phyloP scores from a whole-genome alignment of 2,329 filamentous ascomycete genomes.

The Verticillium alfalfae region DNA sequence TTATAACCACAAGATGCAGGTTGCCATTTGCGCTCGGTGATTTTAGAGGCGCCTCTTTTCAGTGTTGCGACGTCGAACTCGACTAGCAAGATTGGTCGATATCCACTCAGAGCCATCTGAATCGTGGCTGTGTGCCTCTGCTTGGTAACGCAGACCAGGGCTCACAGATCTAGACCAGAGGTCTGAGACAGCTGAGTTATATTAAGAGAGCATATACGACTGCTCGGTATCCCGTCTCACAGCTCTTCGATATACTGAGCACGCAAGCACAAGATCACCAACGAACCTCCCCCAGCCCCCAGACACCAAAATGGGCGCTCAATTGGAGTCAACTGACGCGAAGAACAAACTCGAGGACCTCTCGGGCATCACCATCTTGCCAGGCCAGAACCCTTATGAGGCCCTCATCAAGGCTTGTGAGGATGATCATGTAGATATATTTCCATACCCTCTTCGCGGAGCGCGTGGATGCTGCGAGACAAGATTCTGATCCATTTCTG shows the following conservation, averaged over 20 bases:
- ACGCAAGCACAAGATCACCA: background rate
- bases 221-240: background rate
- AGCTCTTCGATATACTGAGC: background rate
- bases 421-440: slow-evolving; percentile 55
- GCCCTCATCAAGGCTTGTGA: slow-evolving; percentile 64
- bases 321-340: slow-evolving; percentile 32
- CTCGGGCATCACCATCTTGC: slow-evolving; percentile 41
- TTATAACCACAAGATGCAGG: background rate
- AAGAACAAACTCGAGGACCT: slow-evolving; percentile 49
- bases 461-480: background rate
- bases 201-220: background rate
- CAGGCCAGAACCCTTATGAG: slow-evolving; percentile 69
- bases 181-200: background rate
- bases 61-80: background rate
- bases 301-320: slow-evolving; percentile 22
- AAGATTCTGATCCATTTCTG: background rate
- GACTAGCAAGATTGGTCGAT: background rate
- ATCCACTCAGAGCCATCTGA: background rate
- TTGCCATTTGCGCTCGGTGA: background rate
- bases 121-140: background rate
- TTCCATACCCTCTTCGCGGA: background rate
- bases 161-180: background rate
- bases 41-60: background rate
- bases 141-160: background rate
- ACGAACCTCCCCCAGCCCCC: background rate